Evolutionary conservation across 2,329 filamentous ascomycete genomes (phyloP), one percentile per base, ranked within the genome.

Genomic region (Coleophoma cylindrospora): DNA sequence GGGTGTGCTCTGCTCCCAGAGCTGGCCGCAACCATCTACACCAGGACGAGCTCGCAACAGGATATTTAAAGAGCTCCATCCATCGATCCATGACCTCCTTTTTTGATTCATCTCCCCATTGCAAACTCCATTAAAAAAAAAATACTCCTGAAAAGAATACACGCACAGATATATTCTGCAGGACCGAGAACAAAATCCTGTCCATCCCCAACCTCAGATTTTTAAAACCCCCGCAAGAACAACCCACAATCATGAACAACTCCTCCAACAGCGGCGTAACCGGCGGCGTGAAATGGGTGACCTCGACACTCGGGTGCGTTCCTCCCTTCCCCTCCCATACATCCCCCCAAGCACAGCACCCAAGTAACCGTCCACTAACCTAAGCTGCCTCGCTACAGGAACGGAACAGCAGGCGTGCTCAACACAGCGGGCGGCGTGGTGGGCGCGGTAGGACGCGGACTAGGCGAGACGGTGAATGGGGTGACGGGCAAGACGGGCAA

Each of bases 391-490:
- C 44, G 15, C 27, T 34, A 32, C n/a, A 59, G 58, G 1, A 58
- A 56, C 47, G 54, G 51, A 11, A 44, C 57, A 5, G 46, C 50
- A 21, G 58, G 58, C 7, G 46, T 61, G 13, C 47, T 53, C 4
- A 57, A 59, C 47, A 61, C 57, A 32, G 54, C 55, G 3, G 59
- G 59, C 0, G 50, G 53, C 3, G 57, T 61, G 0, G 56, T 58
- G 1, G 59, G 59, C 7, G 50, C 61, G 5, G 59, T 51, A 3
- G 59, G 57, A 10, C 47, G 59, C 13, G 59, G 59, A 2, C 32
- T 60, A 2, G 57, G 59, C n/a, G 57, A 60, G 7, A 61, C 59
- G 3, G 51, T 61, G 17, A 60, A 48, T 36, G 56, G 54, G 5
- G 56, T 57, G 1, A 61, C 57, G 2, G 57, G 59, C 10, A 50